A percentile compares a stretch with the other conserved stretches of the same genome.
These are phyloP conservation scores for Eucalyptus urophylla DNA, from an alignment of 345 rosid genomes.

Conservation along the genomic window DNA sequence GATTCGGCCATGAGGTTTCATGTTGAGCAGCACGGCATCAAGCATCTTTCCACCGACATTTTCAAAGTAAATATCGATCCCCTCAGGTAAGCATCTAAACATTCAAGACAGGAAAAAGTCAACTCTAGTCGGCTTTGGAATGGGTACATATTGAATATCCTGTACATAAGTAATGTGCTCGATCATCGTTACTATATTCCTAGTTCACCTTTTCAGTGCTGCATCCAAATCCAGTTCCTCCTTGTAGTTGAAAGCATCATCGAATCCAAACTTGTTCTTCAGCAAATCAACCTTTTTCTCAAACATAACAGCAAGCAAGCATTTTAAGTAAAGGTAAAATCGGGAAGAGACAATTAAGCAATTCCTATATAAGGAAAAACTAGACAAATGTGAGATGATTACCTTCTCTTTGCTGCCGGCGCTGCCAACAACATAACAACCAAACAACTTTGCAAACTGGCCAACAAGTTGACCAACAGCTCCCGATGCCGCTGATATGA, in stretches of 20 bases:
- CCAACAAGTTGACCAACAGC: neutral
- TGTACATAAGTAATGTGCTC: neutral
- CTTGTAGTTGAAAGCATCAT: conserved; percentile 53
- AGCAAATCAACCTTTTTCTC: conserved; percentile 24
- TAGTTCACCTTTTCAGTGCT: conserved; percentile 29
- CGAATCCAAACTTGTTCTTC: conserved; percentile 33
- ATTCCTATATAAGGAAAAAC: neutral
- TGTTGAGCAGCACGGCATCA: conserved; percentile 6
- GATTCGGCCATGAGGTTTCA: conserved; percentile 6
- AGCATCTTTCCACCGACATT: conserved; percentile 1
- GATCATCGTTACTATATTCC: neutral
- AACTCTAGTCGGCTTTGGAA: neutral
- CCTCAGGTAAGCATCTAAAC: neutral
- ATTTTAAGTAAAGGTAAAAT: neutral
- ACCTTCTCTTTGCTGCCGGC: neutral
- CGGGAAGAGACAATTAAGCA: neutral
- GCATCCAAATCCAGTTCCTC: conserved; percentile 20
- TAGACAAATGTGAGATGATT: neutral
- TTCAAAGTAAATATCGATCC: neutral
- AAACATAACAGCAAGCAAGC: neutral
- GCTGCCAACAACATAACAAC: neutral
- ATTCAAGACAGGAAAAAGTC: neutral
- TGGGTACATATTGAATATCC: neutral
- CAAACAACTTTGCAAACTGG: neutral
- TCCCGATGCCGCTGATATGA: neutral